phyloP scores from a whole-genome alignment of 768 basidiomycete species.

The Austroboletus eburneus region DNA sequence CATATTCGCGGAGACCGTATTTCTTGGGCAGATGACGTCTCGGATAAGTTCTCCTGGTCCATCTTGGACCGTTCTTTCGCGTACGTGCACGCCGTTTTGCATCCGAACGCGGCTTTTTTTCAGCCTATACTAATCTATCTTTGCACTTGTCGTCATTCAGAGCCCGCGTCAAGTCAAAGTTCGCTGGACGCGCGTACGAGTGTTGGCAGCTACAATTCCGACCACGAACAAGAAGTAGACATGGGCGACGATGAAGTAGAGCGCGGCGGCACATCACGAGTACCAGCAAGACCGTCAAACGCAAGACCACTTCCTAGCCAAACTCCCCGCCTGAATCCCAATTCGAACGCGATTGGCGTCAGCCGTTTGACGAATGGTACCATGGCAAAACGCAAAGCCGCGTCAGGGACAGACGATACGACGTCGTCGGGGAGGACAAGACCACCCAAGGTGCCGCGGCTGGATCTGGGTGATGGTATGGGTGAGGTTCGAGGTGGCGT shows the following conservation, averaged over 20 bases:
- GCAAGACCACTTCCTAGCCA: not conserved
- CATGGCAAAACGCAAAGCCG: conserved; percentile 26
- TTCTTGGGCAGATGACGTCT: conserved; percentile 1
- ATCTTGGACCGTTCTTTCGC: conserved; percentile 23
- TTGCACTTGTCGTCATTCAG: too few relatives aligned
- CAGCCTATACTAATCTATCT: conserved; percentile 9
- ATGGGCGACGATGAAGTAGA: conserved; percentile 22
- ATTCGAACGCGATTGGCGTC: conserved; percentile 6
- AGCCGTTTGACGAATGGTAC: too few relatives aligned
- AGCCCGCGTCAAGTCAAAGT: conserved; percentile 7
- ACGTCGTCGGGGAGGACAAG: conserved; percentile 1
- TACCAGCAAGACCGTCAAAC: too few relatives aligned
- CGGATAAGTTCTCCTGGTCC: conserved; percentile 23
- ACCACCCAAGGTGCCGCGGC: conserved; percentile 19
- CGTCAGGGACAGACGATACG: conserved; percentile 6
- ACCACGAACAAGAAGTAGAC: conserved; percentile 15
- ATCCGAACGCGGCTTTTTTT: too few relatives aligned
- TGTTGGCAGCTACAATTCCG: conserved; percentile 4
- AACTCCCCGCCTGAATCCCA: too few relatives aligned
- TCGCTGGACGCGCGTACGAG: conserved; percentile 12
- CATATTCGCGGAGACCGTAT: not conserved
- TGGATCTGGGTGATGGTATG: conserved; percentile 9
- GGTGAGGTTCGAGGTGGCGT: too few relatives aligned
- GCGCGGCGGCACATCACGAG: not conserved
- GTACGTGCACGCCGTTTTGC: conserved; percentile 18